Percentiles rank a stretch among this genome's conserved stretches.
These are phyloP conservation scores for Tilletia setariae DNA, from an alignment of 1,284 basidiomycete genomes.

Conservation along the genomic window DNA sequence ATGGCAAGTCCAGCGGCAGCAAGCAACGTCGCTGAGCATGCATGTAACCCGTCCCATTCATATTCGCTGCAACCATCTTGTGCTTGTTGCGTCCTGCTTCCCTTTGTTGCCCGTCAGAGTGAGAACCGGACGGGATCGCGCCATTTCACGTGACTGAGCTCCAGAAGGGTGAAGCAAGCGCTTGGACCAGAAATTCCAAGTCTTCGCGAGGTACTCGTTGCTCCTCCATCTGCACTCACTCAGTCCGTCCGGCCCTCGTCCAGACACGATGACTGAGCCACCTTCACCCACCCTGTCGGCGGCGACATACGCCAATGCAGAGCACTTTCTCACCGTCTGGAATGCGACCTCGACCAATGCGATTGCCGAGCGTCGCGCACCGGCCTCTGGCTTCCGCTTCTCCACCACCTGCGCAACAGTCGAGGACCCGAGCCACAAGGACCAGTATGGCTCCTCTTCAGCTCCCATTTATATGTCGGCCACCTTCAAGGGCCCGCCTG, in stretches of 20 bases:
- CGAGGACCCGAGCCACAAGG: constrained; percentile 77
- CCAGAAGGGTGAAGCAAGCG: background rate
- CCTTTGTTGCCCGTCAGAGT: background rate
- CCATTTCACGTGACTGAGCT: too few relatives aligned
- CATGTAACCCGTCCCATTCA: background rate
- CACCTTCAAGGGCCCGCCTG: constrained; percentile 92
- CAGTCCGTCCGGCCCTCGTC: too few relatives aligned
- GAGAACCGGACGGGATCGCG: too few relatives aligned
- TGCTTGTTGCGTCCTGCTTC: background rate
- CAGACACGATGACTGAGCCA: background rate
- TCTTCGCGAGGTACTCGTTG: too few relatives aligned
- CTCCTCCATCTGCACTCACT: too few relatives aligned
- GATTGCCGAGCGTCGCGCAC: constrained; percentile 17
- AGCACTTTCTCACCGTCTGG: constrained; percentile 11
- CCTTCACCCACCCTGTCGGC: constrained; percentile 3
- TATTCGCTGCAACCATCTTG: background rate
- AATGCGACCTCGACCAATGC: constrained; percentile 9
- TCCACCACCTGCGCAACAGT: constrained; percentile 87
- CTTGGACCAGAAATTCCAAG: too few relatives aligned
- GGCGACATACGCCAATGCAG: constrained; percentile 9
- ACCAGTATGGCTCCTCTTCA: constrained; percentile 89
- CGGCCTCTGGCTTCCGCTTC: constrained; percentile 55
- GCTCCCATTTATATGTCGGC: constrained; percentile 97
- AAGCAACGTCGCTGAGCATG: background rate
- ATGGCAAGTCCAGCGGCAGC: too few relatives aligned